Base-by-base conservation (phyloP, 164 flowering plant genomes). In the Stephania japonica region DNA sequence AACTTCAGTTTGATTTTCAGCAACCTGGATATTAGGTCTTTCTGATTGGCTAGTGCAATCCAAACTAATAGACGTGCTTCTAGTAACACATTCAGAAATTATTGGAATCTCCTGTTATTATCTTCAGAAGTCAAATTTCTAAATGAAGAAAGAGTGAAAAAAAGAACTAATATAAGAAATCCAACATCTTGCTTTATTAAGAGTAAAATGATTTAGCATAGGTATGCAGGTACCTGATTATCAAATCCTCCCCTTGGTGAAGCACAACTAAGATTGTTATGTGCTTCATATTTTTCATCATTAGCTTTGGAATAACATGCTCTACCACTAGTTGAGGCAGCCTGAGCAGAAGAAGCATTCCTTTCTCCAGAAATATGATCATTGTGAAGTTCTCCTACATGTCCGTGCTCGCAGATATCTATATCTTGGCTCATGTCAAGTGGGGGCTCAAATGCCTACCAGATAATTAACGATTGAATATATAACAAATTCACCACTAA, bases 401-500 rank as follows among this genome's bases (percentile, higher is more conserved):
- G 71, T 44, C 83, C 66, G 26, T 82, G 76, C 71, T 85, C 93
- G 84, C 81, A 79, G 69, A 72, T 71, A 80, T 87, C 88, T 21
- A 75, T 70, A 70, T 88, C 93, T 78, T 84, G 89, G 77, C 89
- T 91, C 95, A 94, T 85, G 83, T 94, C 97, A 72, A 94, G 77
- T 42, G 98, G 97, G 65, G 99, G 96, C 25, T 92, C 97, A 88
- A 95, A 95, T 77, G 91, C 94, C 99, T 95, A 87, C 73, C 71
- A 75, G 5, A 70, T 11, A 75, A 50, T n/a, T 41, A 68, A 25
- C 10, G 42, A 66, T 14, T 32, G 18, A 78, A 26, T 42, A 27
- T 65, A 26, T 25, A 18, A 66, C 72, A 13, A 7, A 63, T 13
- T 42, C 59, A 67, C 38, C 42, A 67, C n/a, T 53, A 26, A 5